phyloP scores from a whole-genome alignment of 2,329 filamentous ascomycete genomes.

The Diaporthe citri region DNA sequence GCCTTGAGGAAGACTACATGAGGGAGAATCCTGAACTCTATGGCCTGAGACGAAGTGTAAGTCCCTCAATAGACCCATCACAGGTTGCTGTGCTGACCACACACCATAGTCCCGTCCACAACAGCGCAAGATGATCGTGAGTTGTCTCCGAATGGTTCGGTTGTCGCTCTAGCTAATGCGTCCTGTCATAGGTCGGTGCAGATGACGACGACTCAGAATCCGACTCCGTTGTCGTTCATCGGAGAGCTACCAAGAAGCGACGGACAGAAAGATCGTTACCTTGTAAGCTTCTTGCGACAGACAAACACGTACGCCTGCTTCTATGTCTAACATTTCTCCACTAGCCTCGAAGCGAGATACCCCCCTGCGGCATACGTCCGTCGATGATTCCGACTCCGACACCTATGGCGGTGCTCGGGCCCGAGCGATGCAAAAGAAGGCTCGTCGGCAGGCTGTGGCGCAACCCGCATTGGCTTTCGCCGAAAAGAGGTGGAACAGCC shows the following conservation, averaged over 20 bases:
- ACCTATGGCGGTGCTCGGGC: slow-evolving; percentile 83
- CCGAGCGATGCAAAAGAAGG: slow-evolving; percentile 79
- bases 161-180: slow-evolving; percentile 41
- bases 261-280: slow-evolving; percentile 75
- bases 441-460: slow-evolving; percentile 78
- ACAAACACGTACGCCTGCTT: background rate
- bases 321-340: slow-evolving; percentile 29
- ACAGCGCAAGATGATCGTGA: slow-evolving; percentile 70
- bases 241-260: slow-evolving; percentile 76
- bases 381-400: slow-evolving; percentile 76
- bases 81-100: slow-evolving; percentile 26
- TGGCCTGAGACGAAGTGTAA: slow-evolving; percentile 91
- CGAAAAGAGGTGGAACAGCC: slow-evolving; percentile 92
- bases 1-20: slow-evolving; percentile 86
- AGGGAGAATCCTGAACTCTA: slow-evolving; percentile 94
- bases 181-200: slow-evolving; percentile 59
- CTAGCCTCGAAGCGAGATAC: slow-evolving; percentile 73
- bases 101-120: slow-evolving; percentile 65
- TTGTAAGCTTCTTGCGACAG: slow-evolving; percentile 60
- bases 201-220: slow-evolving; percentile 80
- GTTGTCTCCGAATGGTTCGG: slow-evolving; percentile 44
- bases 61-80: background rate
- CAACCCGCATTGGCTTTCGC: slow-evolving; percentile 75
- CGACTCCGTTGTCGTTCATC: slow-evolving; percentile 70
- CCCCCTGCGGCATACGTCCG: slow-evolving; percentile 65